These are phyloP conservation scores for Solanum bukasovii DNA, from an alignment of 257 asterid genomes.

Conservation along the genomic window DNA sequence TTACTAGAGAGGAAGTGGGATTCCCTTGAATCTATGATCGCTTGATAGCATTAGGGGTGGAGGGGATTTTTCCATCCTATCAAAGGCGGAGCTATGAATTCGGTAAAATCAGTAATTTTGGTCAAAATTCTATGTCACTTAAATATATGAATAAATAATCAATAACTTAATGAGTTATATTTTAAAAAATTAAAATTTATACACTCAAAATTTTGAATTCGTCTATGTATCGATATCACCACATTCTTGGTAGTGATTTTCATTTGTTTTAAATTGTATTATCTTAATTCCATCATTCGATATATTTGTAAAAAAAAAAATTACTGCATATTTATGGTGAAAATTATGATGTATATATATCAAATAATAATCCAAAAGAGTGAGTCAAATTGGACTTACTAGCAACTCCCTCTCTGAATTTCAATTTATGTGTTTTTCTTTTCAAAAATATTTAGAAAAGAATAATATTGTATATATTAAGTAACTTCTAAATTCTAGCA, in stretches of 20 bases:
- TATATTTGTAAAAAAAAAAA: not conserved
- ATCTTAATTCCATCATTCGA: not conserved
- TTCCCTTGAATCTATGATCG: not conserved
- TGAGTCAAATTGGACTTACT: not conserved
- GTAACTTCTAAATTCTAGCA: not conserved
- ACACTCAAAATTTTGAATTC: not conserved
- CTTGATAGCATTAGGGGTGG: not conserved
- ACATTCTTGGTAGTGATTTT: not conserved
- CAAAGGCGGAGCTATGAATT: not conserved
- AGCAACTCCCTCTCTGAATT: not conserved
- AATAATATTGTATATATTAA: not conserved
- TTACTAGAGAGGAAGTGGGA: not conserved
- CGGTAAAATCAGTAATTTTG: not conserved
- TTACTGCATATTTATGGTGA: not conserved
- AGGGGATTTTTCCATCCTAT: not conserved
- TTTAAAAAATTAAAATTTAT: not conserved
- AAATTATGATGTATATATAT: not conserved
- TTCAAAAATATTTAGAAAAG: fast-evolving
- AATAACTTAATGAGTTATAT: not conserved
- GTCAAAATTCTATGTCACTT: fast-evolving
- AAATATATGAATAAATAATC: not conserved
- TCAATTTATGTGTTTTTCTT: not conserved
- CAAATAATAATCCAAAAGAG: not conserved
- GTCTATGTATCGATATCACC: not conserved
- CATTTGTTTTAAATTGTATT: not conserved